A percentile compares a stretch with the other conserved stretches of the same genome.
Conservation (phyloP, 495 filamentous ascomycete genomes). For the Penicillium turbatum region DNA sequence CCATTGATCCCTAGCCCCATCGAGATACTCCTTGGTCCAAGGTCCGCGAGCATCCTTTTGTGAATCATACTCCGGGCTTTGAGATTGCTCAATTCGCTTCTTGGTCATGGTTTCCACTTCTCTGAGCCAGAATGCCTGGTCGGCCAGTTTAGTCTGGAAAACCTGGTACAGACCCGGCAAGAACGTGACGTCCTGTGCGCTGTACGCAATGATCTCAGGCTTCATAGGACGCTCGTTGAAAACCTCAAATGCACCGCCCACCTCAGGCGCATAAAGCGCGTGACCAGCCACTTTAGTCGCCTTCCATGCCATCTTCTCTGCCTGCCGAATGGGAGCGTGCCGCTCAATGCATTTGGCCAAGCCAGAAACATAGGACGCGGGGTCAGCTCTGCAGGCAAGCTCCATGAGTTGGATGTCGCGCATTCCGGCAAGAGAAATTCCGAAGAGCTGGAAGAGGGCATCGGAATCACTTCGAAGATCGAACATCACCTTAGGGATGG, state of each 20-base stretch:
- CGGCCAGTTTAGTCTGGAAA: background rate
- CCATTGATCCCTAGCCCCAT: slow-evolving; percentile 1
- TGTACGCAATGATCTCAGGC: slow-evolving; percentile 43
- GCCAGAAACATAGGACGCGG: slow-evolving; percentile 29
- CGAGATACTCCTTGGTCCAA: background rate
- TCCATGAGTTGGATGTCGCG: slow-evolving; percentile 57
- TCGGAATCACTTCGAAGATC: slow-evolving; percentile 49
- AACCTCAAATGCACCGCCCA: slow-evolving; percentile 44
- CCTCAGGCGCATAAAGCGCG: slow-evolving; percentile 33
- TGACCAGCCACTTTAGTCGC: slow-evolving; percentile 34
- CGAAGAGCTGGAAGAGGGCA: slow-evolving; percentile 45
- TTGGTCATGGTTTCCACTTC: background rate
- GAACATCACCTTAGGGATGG: slow-evolving; percentile 30
- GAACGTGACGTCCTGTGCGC: slow-evolving; percentile 43
- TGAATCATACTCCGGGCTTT: slow-evolving; percentile 2
- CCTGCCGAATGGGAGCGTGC: slow-evolving; percentile 18
- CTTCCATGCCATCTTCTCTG: slow-evolving; percentile 30
- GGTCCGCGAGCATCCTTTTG: slow-evolving; percentile 1
- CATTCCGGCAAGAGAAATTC: slow-evolving; percentile 36
- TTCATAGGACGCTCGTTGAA: slow-evolving; percentile 44
- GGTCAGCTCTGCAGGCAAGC: slow-evolving; percentile 29
- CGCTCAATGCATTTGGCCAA: slow-evolving; percentile 44
- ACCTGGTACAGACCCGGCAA: slow-evolving; percentile 24
- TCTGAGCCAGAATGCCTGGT: slow-evolving; percentile 3
- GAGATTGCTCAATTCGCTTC: slow-evolving; percentile 2